phyloP scores from a whole-genome alignment of 495 filamentous ascomycete species.

The Neurospora africana region DNA sequence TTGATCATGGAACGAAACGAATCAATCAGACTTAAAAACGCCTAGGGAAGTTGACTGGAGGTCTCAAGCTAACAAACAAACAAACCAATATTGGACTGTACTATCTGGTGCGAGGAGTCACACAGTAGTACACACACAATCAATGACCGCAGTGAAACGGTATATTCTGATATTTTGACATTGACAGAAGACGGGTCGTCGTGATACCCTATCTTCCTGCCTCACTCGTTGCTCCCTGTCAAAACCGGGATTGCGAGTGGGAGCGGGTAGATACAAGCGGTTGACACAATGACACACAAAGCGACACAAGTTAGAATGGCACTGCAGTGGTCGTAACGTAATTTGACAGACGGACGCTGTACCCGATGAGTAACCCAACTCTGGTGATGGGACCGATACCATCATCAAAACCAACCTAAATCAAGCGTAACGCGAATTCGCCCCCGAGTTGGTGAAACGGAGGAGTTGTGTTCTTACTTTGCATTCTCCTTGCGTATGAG shows the following conservation, averaged over 20 bases:
- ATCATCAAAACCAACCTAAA: background rate
- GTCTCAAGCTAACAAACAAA: no score
- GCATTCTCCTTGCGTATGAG: no score
- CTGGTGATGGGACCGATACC: background rate
- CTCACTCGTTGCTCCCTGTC: background rate
- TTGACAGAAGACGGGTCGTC: background rate
- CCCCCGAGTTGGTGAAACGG: background rate
- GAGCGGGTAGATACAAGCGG: background rate
- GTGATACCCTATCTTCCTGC: background rate
- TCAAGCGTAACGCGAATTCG: background rate
- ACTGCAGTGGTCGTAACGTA: background rate
- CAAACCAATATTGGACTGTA: no score
- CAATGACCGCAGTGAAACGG: background rate
- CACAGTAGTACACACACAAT: background rate
- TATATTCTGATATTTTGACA: background rate
- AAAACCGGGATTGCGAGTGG: background rate
- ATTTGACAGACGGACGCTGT: background rate
- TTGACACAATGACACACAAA: background rate
- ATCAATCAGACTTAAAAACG: no score
- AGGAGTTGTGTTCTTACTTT: no score
- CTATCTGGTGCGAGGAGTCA: no score
- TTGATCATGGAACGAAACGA: no score
- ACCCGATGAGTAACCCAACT: background rate
- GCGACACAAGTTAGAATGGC: background rate
- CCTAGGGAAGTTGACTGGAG: no score